Conservation (phyloP, 2,329 filamentous ascomycete genomes). For the Xylaria sp. region DNA sequence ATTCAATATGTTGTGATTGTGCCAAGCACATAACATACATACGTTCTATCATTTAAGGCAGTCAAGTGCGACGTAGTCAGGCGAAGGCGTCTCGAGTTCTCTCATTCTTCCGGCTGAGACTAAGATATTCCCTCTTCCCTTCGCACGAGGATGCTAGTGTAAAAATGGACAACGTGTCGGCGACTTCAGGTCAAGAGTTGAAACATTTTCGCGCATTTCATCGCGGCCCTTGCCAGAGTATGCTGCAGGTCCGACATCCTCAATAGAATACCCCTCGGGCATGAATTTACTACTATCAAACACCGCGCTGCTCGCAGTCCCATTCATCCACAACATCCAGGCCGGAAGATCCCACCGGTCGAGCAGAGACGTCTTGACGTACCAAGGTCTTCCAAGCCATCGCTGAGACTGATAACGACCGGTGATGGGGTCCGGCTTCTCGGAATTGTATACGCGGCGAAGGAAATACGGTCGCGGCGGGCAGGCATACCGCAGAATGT, state of each 20-base stretch:
- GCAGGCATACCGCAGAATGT: not conserved
- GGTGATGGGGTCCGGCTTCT: not conserved
- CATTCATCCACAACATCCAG: slow-evolving; percentile 7
- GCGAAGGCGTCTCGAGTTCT: not conserved
- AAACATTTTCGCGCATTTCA: not conserved
- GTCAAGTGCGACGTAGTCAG: not conserved
- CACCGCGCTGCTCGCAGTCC: not conserved
- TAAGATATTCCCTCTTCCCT: not conserved
- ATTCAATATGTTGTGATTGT: too few relatives aligned
- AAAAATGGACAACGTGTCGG: not conserved
- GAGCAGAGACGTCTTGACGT: not conserved
- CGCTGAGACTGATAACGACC: slow-evolving; percentile 7
- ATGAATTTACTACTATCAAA: not conserved
- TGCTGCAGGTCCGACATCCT: not conserved
- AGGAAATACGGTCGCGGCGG: slow-evolving; percentile 2
- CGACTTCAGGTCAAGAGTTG: not conserved
- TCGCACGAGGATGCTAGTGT: not conserved
- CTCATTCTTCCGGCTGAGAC: not conserved
- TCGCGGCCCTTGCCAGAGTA: not conserved
- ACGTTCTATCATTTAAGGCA: not conserved
- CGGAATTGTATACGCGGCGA: slow-evolving; percentile 1
- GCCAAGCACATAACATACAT: not conserved
- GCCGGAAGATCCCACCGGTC: slow-evolving; percentile 1
- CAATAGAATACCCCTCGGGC: slow-evolving; percentile 2
- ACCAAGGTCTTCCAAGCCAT: slow-evolving; percentile 11